Conservation (phyloP, 1,139 yeast species). For the Taiozyma onychis region DNA sequence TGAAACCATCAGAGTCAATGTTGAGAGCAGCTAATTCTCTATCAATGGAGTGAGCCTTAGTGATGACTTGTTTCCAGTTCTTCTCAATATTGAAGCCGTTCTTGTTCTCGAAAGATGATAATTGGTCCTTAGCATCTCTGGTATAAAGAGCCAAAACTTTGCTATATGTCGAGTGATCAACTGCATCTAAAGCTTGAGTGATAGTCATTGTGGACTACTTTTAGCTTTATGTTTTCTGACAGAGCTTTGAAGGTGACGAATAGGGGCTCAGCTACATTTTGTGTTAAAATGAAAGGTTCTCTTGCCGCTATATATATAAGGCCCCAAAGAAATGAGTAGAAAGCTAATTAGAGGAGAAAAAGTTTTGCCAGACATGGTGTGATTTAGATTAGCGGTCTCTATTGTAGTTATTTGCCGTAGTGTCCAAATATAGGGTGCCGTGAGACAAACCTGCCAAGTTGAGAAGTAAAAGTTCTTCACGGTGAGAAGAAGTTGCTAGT, state of each 20-base stretch:
- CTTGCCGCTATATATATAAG: not conserved
- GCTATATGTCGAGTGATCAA: conserved; percentile 31
- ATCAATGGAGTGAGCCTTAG: not conserved
- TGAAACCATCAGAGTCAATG: not conserved
- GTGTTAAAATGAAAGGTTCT: not conserved
- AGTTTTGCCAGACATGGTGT: not conserved
- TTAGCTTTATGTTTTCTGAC: not conserved
- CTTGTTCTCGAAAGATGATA: conserved; percentile 26
- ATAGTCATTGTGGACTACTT: conserved; percentile 7
- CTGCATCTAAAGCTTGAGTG: conserved; percentile 1
- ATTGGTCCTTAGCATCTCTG: conserved; percentile 18
- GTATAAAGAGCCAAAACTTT: conserved; percentile 31
- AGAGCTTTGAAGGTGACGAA: not conserved
- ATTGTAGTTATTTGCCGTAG: not conserved
- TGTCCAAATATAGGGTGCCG: not conserved
- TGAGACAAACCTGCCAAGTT: not conserved
- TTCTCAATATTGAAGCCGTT: conserved; percentile 22
- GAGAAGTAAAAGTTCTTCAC: not conserved
- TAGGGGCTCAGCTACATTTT: not conserved
- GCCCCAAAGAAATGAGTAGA: not conserved
- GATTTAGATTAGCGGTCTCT: not conserved
- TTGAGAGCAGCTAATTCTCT: not conserved
- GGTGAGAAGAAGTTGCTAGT: not conserved
- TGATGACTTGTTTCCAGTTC: conserved; percentile 21
- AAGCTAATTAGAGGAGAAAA: not conserved